A percentile compares a stretch with the other conserved stretches of the same genome.
Conservation (phyloP, 306 rosid species). For the Pueraria montana region DNA sequence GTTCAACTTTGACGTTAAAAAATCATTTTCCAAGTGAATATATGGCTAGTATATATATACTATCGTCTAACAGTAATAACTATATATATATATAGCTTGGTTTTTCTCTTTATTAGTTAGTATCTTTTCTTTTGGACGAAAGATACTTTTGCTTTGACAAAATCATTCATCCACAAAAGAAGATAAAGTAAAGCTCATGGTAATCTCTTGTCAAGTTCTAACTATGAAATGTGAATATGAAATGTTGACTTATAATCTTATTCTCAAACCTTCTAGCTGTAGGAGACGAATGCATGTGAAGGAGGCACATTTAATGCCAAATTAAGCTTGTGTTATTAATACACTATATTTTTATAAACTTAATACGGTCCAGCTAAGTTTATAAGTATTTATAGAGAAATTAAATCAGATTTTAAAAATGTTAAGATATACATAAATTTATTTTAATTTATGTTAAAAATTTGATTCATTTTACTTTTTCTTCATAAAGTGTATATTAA, state of each 20-base stretch:
- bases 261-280: background rate
- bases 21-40: background rate
- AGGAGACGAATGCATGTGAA: conserved; percentile 37
- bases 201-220: background rate
- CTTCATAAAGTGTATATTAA: too few species aligned
- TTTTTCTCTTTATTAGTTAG: background rate
- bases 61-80: background rate
- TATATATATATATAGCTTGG: background rate
- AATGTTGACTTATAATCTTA: background rate
- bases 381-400: background rate
- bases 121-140: background rate
- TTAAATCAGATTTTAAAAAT: background rate
- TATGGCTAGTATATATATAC: background rate
- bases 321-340: background rate
- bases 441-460: background rate
- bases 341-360: background rate
- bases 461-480: background rate
- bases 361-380: background rate
- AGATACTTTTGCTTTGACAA: conserved; percentile 1
- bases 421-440: background rate
- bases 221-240: too few species aligned
- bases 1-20: conserved; percentile 7
- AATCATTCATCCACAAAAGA: conserved; percentile 12
- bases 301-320: background rate
- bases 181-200: background rate